Evolutionary conservation across 139 green algal species (phyloP), one percentile per base, ranked within the genome.

Genomic region (Picochlorum sp.): DNA sequence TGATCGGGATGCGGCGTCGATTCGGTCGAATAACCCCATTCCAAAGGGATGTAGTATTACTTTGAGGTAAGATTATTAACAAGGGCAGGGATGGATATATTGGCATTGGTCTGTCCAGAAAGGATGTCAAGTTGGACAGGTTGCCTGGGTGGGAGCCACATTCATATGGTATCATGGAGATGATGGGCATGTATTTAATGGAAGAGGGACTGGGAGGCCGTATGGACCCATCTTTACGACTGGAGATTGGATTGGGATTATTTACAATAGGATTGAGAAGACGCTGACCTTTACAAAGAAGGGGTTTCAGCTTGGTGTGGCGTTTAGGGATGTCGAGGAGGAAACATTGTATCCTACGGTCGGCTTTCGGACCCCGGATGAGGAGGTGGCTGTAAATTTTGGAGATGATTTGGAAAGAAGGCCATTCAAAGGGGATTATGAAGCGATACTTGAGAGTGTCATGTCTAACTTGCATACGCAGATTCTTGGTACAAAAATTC

Each of bases 141-240:
- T 76, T 96, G 55, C 89, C 89, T 0, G 89, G 89, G 10, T 96
- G 89, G 89, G 86, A 95, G 56, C 32, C 62, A 0, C 76, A 86
- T 66, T 87, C 76, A 15, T 96, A 92, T 52, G 86, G 9, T 92
- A 92, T 64, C 85, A 92, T 47, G 85, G 85, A 0, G 84, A 92
- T 57, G 84, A 91, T 57, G 82, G 85, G 14, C 67, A 83, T 52
- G 74, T 76, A 0, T 96, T 96, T 55, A 59, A 71, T 20, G 80
- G 73, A 16, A 66, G 54, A 49, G 81, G 81, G 23, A 76, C 63
- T 20, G 82, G 82, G n/a, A 59, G 56, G 13, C 37, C 51, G 4
- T 88, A 83, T 66, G 82, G 82, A 1, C 82, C 82, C 11, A 62
- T 23, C 3, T 88, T 80, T 62, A 68, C 32, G 16, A 81, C 77